Conservation (phyloP, 2,329 filamentous ascomycete species). For the Pyrenochaeta sp. region DNA sequence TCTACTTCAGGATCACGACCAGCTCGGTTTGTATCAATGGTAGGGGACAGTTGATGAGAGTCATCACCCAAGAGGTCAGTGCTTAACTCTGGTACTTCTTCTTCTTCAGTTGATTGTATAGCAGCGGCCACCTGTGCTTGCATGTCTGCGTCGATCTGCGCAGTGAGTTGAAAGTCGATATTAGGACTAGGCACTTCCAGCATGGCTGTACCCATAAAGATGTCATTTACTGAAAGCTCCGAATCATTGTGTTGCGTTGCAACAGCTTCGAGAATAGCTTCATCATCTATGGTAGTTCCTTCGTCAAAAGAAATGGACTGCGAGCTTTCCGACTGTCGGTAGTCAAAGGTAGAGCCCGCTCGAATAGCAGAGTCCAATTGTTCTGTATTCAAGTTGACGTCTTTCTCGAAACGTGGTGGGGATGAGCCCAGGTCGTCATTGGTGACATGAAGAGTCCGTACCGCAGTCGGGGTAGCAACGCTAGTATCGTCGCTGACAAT, state of each 20-base stretch:
- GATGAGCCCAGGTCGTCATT: constrained; percentile 46
- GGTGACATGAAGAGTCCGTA: constrained; percentile 28
- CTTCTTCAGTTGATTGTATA: constrained; percentile 8
- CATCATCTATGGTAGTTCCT: constrained; percentile 44
- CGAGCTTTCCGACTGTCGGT: constrained; percentile 20
- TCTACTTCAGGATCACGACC: constrained; percentile 32
- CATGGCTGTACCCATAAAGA: constrained; percentile 17
- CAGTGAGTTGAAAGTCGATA: constrained; percentile 44
- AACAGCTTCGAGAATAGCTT: constrained; percentile 26
- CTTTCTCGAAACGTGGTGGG: constrained; percentile 42
- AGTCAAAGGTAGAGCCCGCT: constrained; percentile 31
- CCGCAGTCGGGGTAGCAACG: constrained; percentile 38
- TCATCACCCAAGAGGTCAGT: constrained; percentile 33
- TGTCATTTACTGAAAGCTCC: constrained; percentile 5
- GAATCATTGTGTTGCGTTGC: constrained; percentile 6
- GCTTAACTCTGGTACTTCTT: constrained; percentile 25
- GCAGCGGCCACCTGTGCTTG: constrained; percentile 24
- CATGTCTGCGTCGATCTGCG: constrained; percentile 47
- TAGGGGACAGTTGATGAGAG: constrained; percentile 20
- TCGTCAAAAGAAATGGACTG: constrained; percentile 40
- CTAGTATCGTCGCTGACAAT: constrained; percentile 37
- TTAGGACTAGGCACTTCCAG: constrained; percentile 41
- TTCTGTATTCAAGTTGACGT: background rate
- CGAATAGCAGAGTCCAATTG: constrained; percentile 9
- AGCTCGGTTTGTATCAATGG: constrained; percentile 5